Conservation (phyloP, 805 yeast species). For the Saccharomycopsis olivae region DNA sequence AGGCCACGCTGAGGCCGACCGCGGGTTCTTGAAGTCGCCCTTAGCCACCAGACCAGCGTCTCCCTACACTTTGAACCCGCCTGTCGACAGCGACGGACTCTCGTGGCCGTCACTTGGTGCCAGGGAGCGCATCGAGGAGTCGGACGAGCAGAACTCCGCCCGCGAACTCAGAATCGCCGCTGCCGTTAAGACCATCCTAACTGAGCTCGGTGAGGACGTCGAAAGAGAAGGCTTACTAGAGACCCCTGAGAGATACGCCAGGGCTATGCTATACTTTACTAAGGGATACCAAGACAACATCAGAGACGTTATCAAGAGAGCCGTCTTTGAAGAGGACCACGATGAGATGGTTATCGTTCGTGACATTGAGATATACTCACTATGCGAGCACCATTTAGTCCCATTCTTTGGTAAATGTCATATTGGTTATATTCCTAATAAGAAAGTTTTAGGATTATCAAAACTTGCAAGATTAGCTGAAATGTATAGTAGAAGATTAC, state of each 20-base stretch:
- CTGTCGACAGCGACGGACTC: conserved; percentile 81
- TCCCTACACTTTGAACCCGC: conserved; percentile 74
- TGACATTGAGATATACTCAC: conserved; percentile 83
- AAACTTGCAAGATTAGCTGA: conserved; percentile 94
- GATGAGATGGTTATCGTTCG: conserved; percentile 98
- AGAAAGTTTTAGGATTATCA: conserved; percentile 82
- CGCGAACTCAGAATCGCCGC: conserved; percentile 71
- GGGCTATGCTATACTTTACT: conserved; percentile 92
- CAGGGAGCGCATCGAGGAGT: conserved; percentile 58
- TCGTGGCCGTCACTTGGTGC: conserved; percentile 95
- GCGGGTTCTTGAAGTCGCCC: no score
- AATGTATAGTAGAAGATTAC: conserved; percentile 90
- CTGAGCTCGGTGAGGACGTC: conserved; percentile 87
- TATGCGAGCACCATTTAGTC: conserved; percentile 96
- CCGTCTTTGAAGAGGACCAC: conserved; percentile 96
- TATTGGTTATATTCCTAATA: conserved; percentile 95
- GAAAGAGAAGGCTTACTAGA: conserved; percentile 81
- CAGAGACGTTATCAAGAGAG: conserved; percentile 73
- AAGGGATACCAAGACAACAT: conserved; percentile 95
- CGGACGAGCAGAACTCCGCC: conserved; percentile 49
- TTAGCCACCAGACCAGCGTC: conserved; percentile 69
- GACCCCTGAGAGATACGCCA: conserved; percentile 93
- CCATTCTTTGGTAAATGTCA: conserved; percentile 97
- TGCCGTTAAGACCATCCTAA: conserved; percentile 64
- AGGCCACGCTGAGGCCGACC: no score